Conservation (phyloP, 345 rosid species). For the Kernera saxatilis region DNA sequence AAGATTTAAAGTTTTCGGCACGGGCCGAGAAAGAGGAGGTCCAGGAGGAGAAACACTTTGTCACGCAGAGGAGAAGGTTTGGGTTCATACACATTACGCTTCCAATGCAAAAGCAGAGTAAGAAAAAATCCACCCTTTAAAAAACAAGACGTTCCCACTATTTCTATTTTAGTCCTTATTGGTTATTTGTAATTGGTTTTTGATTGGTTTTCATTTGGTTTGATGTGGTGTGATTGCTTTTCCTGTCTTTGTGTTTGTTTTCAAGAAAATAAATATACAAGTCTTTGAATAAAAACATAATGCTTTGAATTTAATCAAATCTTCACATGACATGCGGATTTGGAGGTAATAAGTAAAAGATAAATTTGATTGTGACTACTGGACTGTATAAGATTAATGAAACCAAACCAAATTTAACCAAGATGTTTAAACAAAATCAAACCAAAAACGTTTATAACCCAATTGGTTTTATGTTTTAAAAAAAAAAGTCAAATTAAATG, state of each 20-base stretch:
- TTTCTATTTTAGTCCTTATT: neutral
- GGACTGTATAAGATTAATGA: no score
- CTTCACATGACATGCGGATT: neutral
- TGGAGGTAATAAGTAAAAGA: neutral
- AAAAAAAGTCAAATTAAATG: no score
- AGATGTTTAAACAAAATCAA: neutral
- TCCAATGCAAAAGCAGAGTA: constrained; percentile 63
- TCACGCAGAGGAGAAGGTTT: constrained; percentile 65
- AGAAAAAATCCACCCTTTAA: constrained; percentile 51
- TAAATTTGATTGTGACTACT: neutral
- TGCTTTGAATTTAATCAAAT: neutral
- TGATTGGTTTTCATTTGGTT: constrained; percentile 7
- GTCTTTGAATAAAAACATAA: neutral
- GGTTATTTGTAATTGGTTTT: neutral
- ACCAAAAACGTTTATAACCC: neutral
- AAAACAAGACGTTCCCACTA: neutral
- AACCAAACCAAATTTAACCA: no score
- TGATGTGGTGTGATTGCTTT: constrained; percentile 16
- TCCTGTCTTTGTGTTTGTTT: neutral
- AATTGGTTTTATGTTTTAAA: no score
- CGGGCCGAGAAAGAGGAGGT: constrained; percentile 39
- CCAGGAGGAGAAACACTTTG: constrained; percentile 44
- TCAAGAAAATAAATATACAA: neutral
- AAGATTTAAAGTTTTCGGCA: constrained; percentile 46
- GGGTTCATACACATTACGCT: constrained; percentile 85